A percentile compares a stretch with the other conserved stretches of the same genome.
Evolutionary conservation across 495 filamentous ascomycete genomes (phyloP).

Genomic region (Immersiella caudata): DNA sequence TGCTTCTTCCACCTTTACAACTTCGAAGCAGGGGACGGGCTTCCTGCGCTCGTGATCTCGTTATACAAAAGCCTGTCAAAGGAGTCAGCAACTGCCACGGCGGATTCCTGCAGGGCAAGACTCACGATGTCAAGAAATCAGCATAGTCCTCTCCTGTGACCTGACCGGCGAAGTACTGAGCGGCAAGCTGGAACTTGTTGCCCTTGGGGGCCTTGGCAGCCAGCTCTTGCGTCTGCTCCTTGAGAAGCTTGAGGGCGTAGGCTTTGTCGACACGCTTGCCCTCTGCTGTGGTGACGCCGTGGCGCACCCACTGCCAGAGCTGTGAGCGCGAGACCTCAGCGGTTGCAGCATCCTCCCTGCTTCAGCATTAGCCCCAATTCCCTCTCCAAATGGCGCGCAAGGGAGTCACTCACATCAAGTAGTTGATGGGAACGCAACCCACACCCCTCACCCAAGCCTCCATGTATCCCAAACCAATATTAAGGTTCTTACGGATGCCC

Average conservation of each 20-base stretch:
- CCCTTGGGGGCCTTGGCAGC: slow-evolving; percentile 77
- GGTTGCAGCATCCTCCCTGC: slow-evolving; percentile 89
- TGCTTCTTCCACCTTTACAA: slow-evolving; percentile 53
- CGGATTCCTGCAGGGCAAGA: slow-evolving; percentile 21
- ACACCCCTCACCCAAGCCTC: slow-evolving; percentile 96
- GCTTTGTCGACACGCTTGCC: slow-evolving; percentile 92
- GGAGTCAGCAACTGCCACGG: background rate
- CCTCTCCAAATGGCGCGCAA: background rate
- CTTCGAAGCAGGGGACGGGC: slow-evolving; percentile 72
- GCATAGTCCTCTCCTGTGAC: slow-evolving; percentile 97
- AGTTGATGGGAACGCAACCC: slow-evolving; percentile 98
- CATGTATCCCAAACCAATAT: slow-evolving; percentile 97
- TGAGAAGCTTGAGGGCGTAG: slow-evolving; percentile 84
- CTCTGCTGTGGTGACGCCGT: slow-evolving; percentile 82
- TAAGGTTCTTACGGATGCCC: slow-evolving; percentile 97
- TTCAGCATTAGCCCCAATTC: slow-evolving; percentile 13
- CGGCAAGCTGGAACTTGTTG: slow-evolving; percentile 89
- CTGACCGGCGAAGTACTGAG: slow-evolving; percentile 89
- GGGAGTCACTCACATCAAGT: slow-evolving; percentile 70
- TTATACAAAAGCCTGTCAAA: slow-evolving; percentile 77
- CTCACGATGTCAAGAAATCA: slow-evolving; percentile 88
- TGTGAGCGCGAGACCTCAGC: slow-evolving; percentile 90
- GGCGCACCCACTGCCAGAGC: slow-evolving; percentile 95
- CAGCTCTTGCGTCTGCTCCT: slow-evolving; percentile 80
- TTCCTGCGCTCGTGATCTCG: slow-evolving; percentile 86